Evolutionary conservation across 2,329 filamentous ascomycete genomes (phyloP), one percentile per base, ranked within the genome.

Genomic region (Exophiala sideris): DNA sequence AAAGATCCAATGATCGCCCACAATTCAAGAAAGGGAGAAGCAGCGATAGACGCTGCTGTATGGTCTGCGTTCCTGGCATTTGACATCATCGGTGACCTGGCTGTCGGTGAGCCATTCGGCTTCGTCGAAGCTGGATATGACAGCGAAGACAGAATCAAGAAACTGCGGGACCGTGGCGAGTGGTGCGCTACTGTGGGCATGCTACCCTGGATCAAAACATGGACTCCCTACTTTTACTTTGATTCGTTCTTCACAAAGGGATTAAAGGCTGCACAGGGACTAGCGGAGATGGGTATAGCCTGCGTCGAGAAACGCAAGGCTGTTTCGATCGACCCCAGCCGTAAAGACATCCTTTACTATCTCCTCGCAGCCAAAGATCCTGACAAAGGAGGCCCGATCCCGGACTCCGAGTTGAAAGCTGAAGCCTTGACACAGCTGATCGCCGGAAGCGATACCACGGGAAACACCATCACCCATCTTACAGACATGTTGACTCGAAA

Each of bases 341-440:
- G 67, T 7, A 64, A 62, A 9, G 74, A 77, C 57, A 68, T 78
- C 33, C 71, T 73, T 67, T 66, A 68, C 18, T 66, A 73, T 16
- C 68, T 75, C 0, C 60, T 74, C 7, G 54, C 61, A 3, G 63
- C 69, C 50, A 67, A 69, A 34, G 67, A 67, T 48, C 50, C 42
- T 2, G 33, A 52, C 16, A 52, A 16, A 12, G 62, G 63, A 3
- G 57, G 56, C 39, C 56, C 55, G 1, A 58, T 69, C 54, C 63
- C 62, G 3, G 50, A 62, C 18, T 52, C 38, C 1, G 71, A 78
- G 40, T 72, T 77, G 65, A 65, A 74, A 20, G 38, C 48, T 14
- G 48, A 51, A 32, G 39, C 36, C 9, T 20, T 45, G 14, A 41
- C 72, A 0, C 66, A 76, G 32, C 73, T 76, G 58, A 52, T 73